Evolutionary conservation across 1,284 basidiomycete species (phyloP).

Genomic region (Exsudoporus floridanus): DNA sequence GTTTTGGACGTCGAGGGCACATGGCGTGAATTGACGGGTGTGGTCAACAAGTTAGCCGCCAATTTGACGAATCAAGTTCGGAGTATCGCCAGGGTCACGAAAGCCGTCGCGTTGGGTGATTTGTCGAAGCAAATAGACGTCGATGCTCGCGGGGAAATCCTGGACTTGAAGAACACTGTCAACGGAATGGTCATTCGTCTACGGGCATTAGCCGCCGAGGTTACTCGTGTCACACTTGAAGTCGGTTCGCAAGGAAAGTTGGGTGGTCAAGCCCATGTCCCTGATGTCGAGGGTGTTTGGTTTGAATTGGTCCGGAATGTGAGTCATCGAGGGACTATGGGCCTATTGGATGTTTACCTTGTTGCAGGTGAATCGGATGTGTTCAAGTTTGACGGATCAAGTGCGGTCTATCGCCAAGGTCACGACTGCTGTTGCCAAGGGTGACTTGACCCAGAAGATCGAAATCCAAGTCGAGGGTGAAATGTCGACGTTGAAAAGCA

Average conservation of each 20-base stretch:
- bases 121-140: slow-evolving; percentile 96
- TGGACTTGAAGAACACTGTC: slow-evolving; percentile 97
- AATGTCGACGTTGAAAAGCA: slow-evolving; percentile 80
- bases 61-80: slow-evolving; percentile 95
- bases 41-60: slow-evolving; percentile 90
- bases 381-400: slow-evolving; percentile 90
- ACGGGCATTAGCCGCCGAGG: slow-evolving; percentile 89
- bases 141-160: slow-evolving; percentile 93
- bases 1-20: slow-evolving; percentile 93
- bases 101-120: slow-evolving; percentile 95
- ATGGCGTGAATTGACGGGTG: slow-evolving; percentile 87
- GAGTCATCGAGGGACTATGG: slow-evolving; percentile 28
- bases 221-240: slow-evolving; percentile 93
- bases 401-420: slow-evolving; percentile 91
- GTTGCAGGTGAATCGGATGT: slow-evolving; percentile 86
- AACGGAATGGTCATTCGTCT: slow-evolving; percentile 96
- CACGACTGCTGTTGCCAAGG: slow-evolving; percentile 89
- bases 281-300: slow-evolving; percentile 96
- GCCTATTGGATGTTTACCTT: slow-evolving; percentile 1
- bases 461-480: slow-evolving; percentile 92
- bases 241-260: slow-evolving; percentile 90
- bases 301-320: slow-evolving; percentile 88
- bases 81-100: slow-evolving; percentile 95
- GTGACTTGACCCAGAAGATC: slow-evolving; percentile 89
- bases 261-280: slow-evolving; percentile 89